Base-by-base conservation (phyloP, 129 eudicot genomes). In the Flaveria sonorensis region DNA sequence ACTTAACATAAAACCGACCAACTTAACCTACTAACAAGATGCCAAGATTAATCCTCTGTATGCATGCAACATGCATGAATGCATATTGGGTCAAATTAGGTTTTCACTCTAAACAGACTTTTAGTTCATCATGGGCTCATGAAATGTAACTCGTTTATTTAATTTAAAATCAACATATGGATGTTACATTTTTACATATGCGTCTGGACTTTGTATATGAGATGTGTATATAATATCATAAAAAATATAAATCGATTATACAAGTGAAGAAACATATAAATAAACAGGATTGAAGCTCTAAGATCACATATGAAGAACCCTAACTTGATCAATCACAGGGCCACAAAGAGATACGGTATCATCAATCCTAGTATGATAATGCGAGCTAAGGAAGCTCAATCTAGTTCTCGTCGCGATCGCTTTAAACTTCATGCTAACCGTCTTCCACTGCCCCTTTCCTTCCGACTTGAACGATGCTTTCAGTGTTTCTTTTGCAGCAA, bases 281-380 rank as follows among this genome's bases (percentile, higher is more conserved):
- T 4, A 9, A 13, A 18, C 30, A 10, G 1, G 7, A 9, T 28
- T 53, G 9, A 72, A 51, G 51, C 46, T 40, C 47, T 68, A 77
- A 10, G 46, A 55, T 15, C 73, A 70, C 1, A 69, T 66, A 4
- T 59, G 18, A 1, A 83, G 11, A 13, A 89, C 90, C 78, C 19
- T 79, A 18, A 93, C 98, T 73, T 87, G 77, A 75, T 93, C 98
- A 81, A 93, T 88, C 56, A 93, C 89, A 9, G 98, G 98, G 2
- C 98, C 98, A 74, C 98, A 93, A 6, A 93, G 90, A 30, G 89
- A 63, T 16, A 91, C 98, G 2, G 77, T 80, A 63, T 88, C 97
- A 24, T 88, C 80, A 11, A 28, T 59, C 82, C 81, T 85, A 1
- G 86, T 88, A 71, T 93, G 98, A 65, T 93, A 93, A 68, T 62